Base-by-base conservation (phyloP, 345 rosid genomes). In the Erysimum cheiranthoides region DNA sequence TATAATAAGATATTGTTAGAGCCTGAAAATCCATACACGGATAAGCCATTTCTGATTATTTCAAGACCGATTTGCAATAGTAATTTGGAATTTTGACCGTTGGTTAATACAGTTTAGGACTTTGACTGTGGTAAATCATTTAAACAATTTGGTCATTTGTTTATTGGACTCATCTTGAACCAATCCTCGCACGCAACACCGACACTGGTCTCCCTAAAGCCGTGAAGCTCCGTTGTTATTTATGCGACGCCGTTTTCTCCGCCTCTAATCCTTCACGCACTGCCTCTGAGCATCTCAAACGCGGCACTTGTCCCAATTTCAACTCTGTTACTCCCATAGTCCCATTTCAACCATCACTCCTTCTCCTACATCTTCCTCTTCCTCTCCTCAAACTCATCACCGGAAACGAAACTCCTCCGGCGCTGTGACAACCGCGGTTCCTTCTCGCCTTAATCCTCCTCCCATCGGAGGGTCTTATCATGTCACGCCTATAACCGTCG, bases 181-280 rank as follows among this genome's bases (percentile, higher is more conserved):
- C 99, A n/a, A 68, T 93, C 74, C 74, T 96, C 40, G 86, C 93
- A 40, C 95, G 86, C 69, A 88, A 85, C 94, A 72, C 90, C 70
- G 99, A 91, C 63, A 91, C 96, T 49, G 95, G 95, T 28, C 90
- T 91, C 11, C 92, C 99, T 36, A 90, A 93, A 76, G 94, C 98
- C 6, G 99, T 93, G 36, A 96, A 91, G 84, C 99, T 96, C 79
- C 88, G 97, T 53, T 96, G 99, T 71, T 86, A 96, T 35, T 76
- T 96, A 13, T 96, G 99, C 84, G 90, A 91, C 81, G 94, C 99
- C 58, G 88, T 88, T 63, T 96, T 96, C 87, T 96, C 99, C 49
- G 99, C 99, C 77, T 96, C 99, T 5, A 96, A 96, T 62, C 98
- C 99, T 34, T 96, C 98, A 0, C 86, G 99, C 57, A 96, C 98